Evolutionary conservation across 345 rosid genomes (phyloP), one percentile per base, ranked within the genome.

Genomic region (Lumnitzera racemosa): DNA sequence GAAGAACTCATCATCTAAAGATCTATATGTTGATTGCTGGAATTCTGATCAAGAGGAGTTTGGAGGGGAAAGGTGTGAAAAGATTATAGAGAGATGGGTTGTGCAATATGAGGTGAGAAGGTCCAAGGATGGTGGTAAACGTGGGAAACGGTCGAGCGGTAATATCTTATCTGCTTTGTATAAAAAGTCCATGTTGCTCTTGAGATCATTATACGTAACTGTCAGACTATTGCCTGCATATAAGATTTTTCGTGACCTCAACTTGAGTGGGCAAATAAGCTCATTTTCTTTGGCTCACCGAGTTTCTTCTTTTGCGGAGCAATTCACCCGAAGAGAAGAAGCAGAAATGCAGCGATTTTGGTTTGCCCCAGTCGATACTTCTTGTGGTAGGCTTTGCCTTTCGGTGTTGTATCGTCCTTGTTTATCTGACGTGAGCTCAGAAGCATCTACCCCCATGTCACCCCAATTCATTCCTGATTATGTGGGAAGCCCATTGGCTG

Each of bases 401-500:
- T 90, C 90, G 0, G 95, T 90, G 43, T 20, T 78, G 47, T 94
- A 90, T 65, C 79, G 78, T 16, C 74, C 88, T 56, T 77, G 83
- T 13, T 61, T 81, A 52, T 88, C 84, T 0, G 92, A 84, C 70
- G 77, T 83, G 24, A 78, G 75, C 65, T 86, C 84, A 9, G 95
- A 79, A 50, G 70, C 89, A 46, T 84, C 90, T 15, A 81, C 97
- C 15, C 90, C 88, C 24, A 63, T 94, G 74, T 83, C 95, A 53
- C 86, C 99, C 16, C 91, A 83, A 20, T 80, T 88, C 73, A 94
- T 94, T 61, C 80, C 80, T 0, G 89, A 90, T 74, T 94, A 94
- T 72, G 99, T 94, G 72, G 99, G 99, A 52, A 90, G 99, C 70
- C 99, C 99, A 47, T 72, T 94, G 74, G 90, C 90, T 58, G 89